These are phyloP conservation scores for Leccinum colubrinum DNA, from an alignment of 1,284 basidiomycete species.

Conservation along the genomic window DNA sequence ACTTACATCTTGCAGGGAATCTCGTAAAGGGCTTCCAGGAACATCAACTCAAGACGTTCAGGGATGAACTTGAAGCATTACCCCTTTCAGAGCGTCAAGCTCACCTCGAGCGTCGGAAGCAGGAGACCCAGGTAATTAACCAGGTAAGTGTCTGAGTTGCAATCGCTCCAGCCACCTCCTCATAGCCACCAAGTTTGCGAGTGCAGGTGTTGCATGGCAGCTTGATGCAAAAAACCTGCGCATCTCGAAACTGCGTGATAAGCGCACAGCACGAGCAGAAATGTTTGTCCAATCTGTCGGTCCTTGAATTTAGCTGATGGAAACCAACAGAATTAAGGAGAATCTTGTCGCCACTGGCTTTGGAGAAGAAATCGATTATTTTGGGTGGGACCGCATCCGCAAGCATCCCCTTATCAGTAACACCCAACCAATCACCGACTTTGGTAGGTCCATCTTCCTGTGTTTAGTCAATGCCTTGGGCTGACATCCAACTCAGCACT, in stretches of 20 bases:
- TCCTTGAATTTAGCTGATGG: constrained; percentile 12
- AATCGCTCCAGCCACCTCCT: not conserved
- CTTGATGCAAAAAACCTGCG: constrained; percentile 17
- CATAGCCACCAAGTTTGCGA: constrained; percentile 24
- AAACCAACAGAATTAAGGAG: constrained; percentile 17
- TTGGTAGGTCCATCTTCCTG: constrained; percentile 10
- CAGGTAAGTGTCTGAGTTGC: constrained; percentile 13
- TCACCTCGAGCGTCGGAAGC: constrained; percentile 21
- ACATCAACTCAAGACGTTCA: constrained; percentile 19
- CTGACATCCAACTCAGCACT: constrained; percentile 21
- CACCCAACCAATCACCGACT: constrained; percentile 20
- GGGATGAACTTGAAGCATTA: constrained; percentile 13
- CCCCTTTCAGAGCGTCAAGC: constrained; percentile 16
- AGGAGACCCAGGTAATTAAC: constrained; percentile 7
- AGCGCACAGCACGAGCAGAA: constrained; percentile 26
- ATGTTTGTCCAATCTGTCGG: constrained; percentile 14
- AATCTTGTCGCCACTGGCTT: constrained; percentile 21
- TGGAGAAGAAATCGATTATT: constrained; percentile 25
- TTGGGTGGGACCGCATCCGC: constrained; percentile 33
- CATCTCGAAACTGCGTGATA: constrained; percentile 21
- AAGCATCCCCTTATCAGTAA: constrained; percentile 28
- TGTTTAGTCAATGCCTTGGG: not conserved
- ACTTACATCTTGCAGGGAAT: constrained; percentile 19
- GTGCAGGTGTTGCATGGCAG: constrained; percentile 26
- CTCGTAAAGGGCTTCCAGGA: constrained; percentile 26